These are phyloP conservation scores for Didymella glomerata DNA, from an alignment of 2,329 filamentous ascomycete species.

Conservation along the genomic window DNA sequence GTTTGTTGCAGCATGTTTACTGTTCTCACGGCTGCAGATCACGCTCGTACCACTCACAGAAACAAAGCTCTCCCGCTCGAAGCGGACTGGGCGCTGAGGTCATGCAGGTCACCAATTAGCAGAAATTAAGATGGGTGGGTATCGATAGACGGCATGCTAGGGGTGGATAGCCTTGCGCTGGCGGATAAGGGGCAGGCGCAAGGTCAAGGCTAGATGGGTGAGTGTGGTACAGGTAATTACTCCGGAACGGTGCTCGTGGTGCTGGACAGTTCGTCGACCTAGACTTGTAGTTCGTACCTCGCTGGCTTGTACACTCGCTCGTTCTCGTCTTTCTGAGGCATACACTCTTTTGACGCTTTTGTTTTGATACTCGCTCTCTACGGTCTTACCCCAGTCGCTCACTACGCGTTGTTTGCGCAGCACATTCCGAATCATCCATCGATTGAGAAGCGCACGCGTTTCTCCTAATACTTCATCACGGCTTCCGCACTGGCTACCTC, in stretches of 20 bases:
- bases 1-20: neutral
- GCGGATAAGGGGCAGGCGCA: conserved; percentile 1
- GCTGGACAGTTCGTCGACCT: neutral
- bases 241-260: conserved; percentile 25
- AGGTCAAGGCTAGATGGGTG: neutral
- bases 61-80: conserved; percentile 27
- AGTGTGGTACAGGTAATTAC: conserved; percentile 32
- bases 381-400: conserved; percentile 37
- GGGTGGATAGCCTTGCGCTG: conserved; percentile 12
- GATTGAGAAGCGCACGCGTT: conserved; percentile 49
- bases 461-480: conserved; percentile 53
- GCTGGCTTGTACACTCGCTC: conserved; percentile 10
- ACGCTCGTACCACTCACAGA: conserved; percentile 1
- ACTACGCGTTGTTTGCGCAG: conserved; percentile 30
- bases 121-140: conserved; percentile 46
- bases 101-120: conserved; percentile 48
- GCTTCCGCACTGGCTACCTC: conserved; percentile 67
- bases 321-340: conserved; percentile 22
- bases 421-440: conserved; percentile 19
- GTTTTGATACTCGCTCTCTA: conserved; percentile 36
- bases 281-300: too few species aligned
- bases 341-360: conserved; percentile 34
- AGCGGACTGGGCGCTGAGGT: conserved; percentile 37
- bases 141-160: conserved; percentile 43
- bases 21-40: neutral